Base-by-base conservation (phyloP, 2,329 filamentous ascomycete species). In the Penicillium sp. region DNA sequence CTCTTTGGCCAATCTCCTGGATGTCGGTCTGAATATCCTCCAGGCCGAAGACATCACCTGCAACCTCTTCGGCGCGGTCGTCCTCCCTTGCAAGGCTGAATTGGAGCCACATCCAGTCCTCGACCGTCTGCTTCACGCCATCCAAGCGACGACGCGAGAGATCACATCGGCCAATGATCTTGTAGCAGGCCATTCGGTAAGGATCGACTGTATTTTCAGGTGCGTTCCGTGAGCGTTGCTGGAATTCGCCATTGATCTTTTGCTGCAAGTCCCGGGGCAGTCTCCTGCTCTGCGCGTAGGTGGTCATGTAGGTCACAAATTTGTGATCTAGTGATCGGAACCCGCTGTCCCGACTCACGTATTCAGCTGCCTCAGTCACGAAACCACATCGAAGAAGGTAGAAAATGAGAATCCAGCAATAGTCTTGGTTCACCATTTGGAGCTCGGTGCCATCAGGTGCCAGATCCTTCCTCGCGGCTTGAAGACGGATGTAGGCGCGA, bases 111-210 rank as follows among this genome's bases (percentile, higher is more conserved):
- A 86, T 79, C 84, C 84, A 88, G 64, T 88, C 85, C 65, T 87
- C 84, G 66, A 87, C 82, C 34, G 79, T 81, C 68, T 84, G 82
- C 41, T 78, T 82, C 59, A 87, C 79, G 5, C 78, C 76, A 44
- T 86, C 84, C 36, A 88, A 73, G 58, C 77, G 84, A 53, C 84
- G 79, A 43, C 80, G 79, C 47, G 75, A 78, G 57, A 87, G 76
- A 61, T 88, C 85, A 68, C 85, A 87, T 49, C 85, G 91, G 45
- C 95, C 94, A 66, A 99, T 89, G 60, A 99, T 87, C 81, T 99
- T 97, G 82, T 97, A 97, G 74, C 94, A 97, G 47, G 93, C 92
- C 86, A 96, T 92, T 53, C 92, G 87, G 78, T 95, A 99, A 27
- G 94, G 94, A 72, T 99, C 94, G 62, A 95, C 87, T 1, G 90